phyloP scores from a whole-genome alignment of 2,329 filamentous ascomycete species.

The Aspergillus oerlinghausenensis region DNA sequence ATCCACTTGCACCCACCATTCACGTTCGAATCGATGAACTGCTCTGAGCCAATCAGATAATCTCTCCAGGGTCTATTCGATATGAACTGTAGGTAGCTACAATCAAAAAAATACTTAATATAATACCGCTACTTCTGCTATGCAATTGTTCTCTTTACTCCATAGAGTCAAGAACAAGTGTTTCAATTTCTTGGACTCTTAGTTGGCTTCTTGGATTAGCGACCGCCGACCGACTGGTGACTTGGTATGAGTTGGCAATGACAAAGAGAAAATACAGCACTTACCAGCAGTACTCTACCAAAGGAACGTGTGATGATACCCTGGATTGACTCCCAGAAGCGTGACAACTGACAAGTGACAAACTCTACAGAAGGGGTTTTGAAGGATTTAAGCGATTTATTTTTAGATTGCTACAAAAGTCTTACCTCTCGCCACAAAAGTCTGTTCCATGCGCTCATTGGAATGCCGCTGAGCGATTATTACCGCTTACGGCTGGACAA shows the following conservation, averaged over 20 bases:
- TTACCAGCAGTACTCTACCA: neutral
- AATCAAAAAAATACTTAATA: too few species aligned
- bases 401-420: neutral
- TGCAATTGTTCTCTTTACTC: too few species aligned
- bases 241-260: neutral
- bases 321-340: neutral
- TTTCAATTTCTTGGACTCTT: neutral
- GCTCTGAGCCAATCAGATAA: conserved; percentile 4
- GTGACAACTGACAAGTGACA: neutral
- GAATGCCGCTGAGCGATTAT: neutral
- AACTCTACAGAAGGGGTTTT: neutral
- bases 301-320: neutral
- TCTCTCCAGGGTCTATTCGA: neutral
- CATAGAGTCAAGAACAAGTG: too few species aligned
- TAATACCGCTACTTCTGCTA: neutral
- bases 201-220: neutral
- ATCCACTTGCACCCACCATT: neutral
- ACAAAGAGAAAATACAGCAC: neutral
- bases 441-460: neutral
- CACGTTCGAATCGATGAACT: conserved; percentile 4
- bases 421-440: neutral
- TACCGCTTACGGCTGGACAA: too few species aligned
- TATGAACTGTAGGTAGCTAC: neutral
- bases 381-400: neutral
- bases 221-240: neutral